These are phyloP conservation scores for Botrytis fragariae DNA, from an alignment of 2,329 filamentous ascomycete species.

Conservation along the genomic window DNA sequence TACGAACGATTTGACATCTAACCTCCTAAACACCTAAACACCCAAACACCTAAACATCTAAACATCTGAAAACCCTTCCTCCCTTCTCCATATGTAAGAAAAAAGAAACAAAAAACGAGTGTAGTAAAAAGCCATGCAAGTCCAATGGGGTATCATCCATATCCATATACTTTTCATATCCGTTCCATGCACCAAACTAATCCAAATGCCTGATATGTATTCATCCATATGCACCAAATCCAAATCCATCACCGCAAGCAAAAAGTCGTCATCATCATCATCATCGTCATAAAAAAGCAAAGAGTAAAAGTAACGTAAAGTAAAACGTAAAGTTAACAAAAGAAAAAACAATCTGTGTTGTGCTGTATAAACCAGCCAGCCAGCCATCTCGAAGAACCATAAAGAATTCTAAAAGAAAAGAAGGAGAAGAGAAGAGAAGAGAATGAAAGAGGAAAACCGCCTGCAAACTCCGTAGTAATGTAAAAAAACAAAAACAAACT, in stretches of 20 bases:
- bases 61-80: background rate
- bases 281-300: background rate
- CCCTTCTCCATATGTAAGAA: no score
- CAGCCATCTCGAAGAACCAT: background rate
- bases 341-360: background rate
- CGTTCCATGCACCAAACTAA: constrained; percentile 2
- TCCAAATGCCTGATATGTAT: background rate
- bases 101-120: background rate
- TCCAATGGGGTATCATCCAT: constrained; percentile 7
- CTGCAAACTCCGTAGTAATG: background rate
- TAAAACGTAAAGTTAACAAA: background rate
- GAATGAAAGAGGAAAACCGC: background rate
- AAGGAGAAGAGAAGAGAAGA: background rate
- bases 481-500: background rate
- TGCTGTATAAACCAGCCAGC: background rate
- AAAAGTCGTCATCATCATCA: background rate
- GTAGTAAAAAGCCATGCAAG: background rate
- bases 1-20: background rate
- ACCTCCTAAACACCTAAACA: background rate
- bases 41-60: background rate
- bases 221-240: background rate
- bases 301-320: background rate
- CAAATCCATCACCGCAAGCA: background rate
- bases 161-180: background rate
- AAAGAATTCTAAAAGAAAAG: background rate